Conservation (phyloP, 495 filamentous ascomycete genomes). For the Cercophora newfieldiana region DNA sequence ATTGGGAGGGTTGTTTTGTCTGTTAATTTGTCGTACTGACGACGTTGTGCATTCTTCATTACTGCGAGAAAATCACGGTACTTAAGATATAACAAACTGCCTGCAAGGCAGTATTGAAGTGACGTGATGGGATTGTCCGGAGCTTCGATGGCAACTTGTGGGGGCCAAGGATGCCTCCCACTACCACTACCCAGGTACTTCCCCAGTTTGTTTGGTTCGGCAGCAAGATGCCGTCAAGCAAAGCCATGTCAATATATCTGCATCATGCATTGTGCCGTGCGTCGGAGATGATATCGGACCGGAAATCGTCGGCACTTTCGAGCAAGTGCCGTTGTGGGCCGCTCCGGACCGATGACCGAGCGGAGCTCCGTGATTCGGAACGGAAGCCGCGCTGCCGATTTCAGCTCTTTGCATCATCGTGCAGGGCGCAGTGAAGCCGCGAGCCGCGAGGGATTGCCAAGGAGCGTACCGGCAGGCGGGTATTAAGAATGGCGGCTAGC, state of each 20-base stretch:
- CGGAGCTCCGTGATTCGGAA: slow-evolving; percentile 5
- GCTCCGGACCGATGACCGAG: neutral
- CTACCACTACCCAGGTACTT: neutral
- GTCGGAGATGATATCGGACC: slow-evolving; percentile 1
- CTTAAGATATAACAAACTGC: neutral
- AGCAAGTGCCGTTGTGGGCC: neutral
- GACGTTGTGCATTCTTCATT: neutral
- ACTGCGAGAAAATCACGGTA: neutral
- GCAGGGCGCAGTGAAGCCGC: neutral
- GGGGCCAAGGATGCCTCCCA: neutral
- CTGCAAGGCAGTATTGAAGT: neutral
- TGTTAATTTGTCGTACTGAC: neutral
- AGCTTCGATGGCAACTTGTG: too few species aligned
- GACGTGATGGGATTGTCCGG: too few species aligned
- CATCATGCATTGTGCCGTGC: neutral
- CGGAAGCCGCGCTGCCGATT: neutral
- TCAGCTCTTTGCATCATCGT: neutral
- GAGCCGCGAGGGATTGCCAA: neutral
- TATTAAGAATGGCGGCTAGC: neutral
- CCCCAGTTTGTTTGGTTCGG: neutral
- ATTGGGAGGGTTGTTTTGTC: neutral
- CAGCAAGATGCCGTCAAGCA: neutral
- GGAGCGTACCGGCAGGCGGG: neutral
- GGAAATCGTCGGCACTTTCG: slow-evolving; percentile 1
- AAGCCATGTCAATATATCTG: neutral